These are phyloP conservation scores for Diaporthe sp. DNA, from an alignment of 2,329 filamentous ascomycete genomes.

Conservation along the genomic window DNA sequence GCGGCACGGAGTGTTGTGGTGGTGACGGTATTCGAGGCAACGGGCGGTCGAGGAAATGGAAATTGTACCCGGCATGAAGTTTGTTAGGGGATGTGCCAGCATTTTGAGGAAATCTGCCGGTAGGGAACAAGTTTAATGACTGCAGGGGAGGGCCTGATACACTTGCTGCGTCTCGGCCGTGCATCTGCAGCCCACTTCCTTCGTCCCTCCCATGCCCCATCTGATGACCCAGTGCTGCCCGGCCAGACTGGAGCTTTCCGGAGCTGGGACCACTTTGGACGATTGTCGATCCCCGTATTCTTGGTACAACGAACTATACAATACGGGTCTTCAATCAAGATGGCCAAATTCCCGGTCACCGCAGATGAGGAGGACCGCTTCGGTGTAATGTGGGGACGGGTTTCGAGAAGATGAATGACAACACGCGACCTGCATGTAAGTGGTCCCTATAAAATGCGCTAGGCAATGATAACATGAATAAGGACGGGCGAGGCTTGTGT, in stretches of 20 bases:
- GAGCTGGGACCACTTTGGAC: slow-evolving; percentile 8
- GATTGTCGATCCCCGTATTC: slow-evolving; percentile 22
- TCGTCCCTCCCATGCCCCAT: slow-evolving; percentile 27
- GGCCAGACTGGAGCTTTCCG: slow-evolving; percentile 15
- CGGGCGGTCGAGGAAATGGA: slow-evolving; percentile 48
- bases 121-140: slow-evolving; percentile 46
- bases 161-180: slow-evolving; percentile 45
- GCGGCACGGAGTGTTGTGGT: slow-evolving; percentile 34
- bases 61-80: slow-evolving; percentile 45
- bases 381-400: slow-evolving; percentile 35
- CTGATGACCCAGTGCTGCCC: slow-evolving; percentile 20
- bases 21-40: slow-evolving; percentile 43
- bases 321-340: slow-evolving; percentile 22
- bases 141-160: slow-evolving; percentile 53
- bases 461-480: slow-evolving; percentile 27
- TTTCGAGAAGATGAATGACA: slow-evolving; percentile 36
- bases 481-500: slow-evolving; percentile 17
- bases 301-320: slow-evolving; percentile 18
- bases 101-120: slow-evolving; percentile 47
- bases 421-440: slow-evolving; percentile 33
- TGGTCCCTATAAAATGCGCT: slow-evolving; percentile 32
- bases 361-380: slow-evolving; percentile 32
- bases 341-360: slow-evolving; percentile 22
- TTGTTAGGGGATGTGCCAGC: slow-evolving; percentile 46
- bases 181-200: slow-evolving; percentile 40